These are phyloP conservation scores for Coemansia sp. DNA, from an alignment of 192 early-diverging fungal species.

Conservation along the genomic window DNA sequence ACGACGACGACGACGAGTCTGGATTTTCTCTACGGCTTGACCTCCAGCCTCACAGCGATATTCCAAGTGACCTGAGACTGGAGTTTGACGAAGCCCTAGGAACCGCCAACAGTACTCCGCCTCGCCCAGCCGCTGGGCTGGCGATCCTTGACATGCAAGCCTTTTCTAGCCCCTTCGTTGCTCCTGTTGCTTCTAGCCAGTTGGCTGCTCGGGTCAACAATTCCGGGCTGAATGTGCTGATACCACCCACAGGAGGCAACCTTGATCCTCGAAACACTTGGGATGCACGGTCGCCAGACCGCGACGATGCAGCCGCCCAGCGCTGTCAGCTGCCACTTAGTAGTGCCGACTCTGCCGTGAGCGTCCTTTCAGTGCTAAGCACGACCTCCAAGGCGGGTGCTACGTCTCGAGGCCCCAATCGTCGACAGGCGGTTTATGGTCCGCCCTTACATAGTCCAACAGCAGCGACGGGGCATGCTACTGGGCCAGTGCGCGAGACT, in stretches of 20 bases:
- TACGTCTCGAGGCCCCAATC: conserved; percentile 12
- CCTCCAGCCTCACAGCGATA: conserved; percentile 29
- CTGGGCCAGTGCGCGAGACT: conserved; percentile 11
- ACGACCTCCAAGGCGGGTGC: neutral
- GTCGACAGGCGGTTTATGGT: conserved; percentile 47
- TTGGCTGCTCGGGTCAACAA: neutral
- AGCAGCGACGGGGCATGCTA: conserved; percentile 1
- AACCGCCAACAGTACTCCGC: conserved; percentile 34
- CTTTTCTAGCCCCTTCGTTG: conserved; percentile 4
- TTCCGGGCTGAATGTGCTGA: conserved; percentile 38
- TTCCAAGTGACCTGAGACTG: conserved; percentile 50
- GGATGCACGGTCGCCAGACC: conserved; percentile 44
- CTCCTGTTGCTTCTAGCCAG: conserved; percentile 14
- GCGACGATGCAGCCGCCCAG: neutral
- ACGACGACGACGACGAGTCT: conserved; percentile 16
- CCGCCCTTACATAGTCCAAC: conserved; percentile 25
- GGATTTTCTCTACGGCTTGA: conserved; percentile 45
- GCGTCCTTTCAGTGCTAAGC: conserved; percentile 21
- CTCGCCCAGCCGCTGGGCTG: conserved; percentile 24
- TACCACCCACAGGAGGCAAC: conserved; percentile 16
- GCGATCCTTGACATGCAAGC: conserved; percentile 16
- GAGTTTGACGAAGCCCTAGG: conserved; percentile 51
- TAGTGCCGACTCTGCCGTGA: conserved; percentile 29
- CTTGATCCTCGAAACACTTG: conserved; percentile 26
- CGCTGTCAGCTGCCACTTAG: conserved; percentile 11